Evolutionary conservation across 2,329 filamentous ascomycete species (phyloP), one percentile per base, ranked within the genome.

Genomic region (Cladosporium sp.): DNA sequence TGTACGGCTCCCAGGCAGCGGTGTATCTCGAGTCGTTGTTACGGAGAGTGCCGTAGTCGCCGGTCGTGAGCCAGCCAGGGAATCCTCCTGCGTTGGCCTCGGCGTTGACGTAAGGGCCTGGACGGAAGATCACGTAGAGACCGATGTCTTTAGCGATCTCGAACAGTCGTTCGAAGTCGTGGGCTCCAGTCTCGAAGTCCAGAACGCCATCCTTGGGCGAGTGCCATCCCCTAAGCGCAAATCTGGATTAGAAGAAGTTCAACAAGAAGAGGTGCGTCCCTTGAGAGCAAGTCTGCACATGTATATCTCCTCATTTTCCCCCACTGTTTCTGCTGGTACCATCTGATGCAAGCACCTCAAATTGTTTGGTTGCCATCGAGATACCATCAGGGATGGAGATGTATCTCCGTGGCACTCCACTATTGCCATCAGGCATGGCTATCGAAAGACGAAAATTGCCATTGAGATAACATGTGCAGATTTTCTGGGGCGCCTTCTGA

Each of bases 61-160:
- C 79, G 14, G 89, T 83, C 73, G 91, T 87, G 14, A 93, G 75
- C 91, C 91, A 95, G 0, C 91, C 91, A 0, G 92, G 91, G 67
- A 91, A 93, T 0, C 91, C 91, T 63, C 92, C 92, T 0, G 91
- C 91, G 6, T 86, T 87, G 0, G 82, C 86, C 75, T 95, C 91
- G 0, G 91, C 91, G 72, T 94, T 92, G 79, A 93, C 56, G 21
- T 76, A 73, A 36, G 71, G 69, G 16, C 68, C 68, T 7, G 70
- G 71, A 16, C 68, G 76, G 30, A 91, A 91, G 64, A 95, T 83
- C 0, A 96, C 82, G 71, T 91, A 96, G 51, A 96, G 86, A 0
- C 91, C 91, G 6, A 90, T 88, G 67, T 90, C 78, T 26, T 84
- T 82, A 0, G 92, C 91, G 3, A 90, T 91, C 5, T 90, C 86